Conservation (phyloP, 257 asterid genomes). For the Mitragyna speciosa region DNA sequence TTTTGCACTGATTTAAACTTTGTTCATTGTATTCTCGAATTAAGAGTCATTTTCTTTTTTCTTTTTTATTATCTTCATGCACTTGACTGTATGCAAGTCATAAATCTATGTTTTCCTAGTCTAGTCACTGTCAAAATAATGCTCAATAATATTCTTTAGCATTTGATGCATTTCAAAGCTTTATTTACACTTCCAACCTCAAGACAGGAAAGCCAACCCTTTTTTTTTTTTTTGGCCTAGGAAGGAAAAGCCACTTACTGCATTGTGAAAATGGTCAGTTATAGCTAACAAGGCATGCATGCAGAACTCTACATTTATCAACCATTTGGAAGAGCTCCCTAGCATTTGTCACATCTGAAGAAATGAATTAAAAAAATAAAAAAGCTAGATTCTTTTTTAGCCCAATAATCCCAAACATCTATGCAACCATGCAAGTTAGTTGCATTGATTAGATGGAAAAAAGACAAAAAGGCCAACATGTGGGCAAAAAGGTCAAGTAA, state of each 20-base stretch:
- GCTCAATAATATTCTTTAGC: constrained; percentile 6
- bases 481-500: constrained; percentile 34
- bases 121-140: constrained; percentile 15
- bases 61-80: too few relatives aligned
- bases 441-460: constrained; percentile 14
- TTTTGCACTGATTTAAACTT: neutral
- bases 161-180: constrained; percentile 5
- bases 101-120: constrained; percentile 4
- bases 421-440: constrained; percentile 10
- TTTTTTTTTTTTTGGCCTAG: too few relatives aligned
- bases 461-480: constrained; percentile 24
- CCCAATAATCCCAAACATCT: constrained; percentile 18
- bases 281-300: neutral
- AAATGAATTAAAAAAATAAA: neutral
- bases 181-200: neutral
- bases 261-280: neutral
- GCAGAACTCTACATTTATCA: constrained; percentile 6
- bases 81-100: neutral
- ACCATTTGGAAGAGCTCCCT: constrained; percentile 28
- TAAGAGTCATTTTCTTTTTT: neutral
- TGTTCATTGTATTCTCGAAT: constrained; percentile 10
- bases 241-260: neutral
- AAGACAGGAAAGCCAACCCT: too few relatives aligned
- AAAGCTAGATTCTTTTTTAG: neutral
- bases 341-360: constrained; percentile 28